Evolutionary conservation across 805 yeast species (phyloP), one percentile per base, ranked within the genome.

Genomic region (Saitoella complicata): DNA sequence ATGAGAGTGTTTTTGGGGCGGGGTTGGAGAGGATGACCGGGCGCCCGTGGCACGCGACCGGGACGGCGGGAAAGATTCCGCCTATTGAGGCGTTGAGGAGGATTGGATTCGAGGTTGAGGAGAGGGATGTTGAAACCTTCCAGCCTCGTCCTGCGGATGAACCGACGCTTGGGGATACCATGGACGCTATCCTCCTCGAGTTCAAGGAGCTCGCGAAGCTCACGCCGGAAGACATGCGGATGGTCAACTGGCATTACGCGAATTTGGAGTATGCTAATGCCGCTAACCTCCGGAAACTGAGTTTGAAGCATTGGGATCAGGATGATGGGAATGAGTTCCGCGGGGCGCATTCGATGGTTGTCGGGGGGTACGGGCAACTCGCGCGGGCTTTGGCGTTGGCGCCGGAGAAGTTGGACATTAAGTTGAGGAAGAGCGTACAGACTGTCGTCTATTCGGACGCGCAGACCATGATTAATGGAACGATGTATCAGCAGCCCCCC

Each of bases 231-330:
- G 70, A 66, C 39, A 38, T 58, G 13, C 55, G 61, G 6, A 53
- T 66, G 2, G 49, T 65, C 37, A 60, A 59, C 38, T 65, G 70
- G 70, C 63, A 66, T 42, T 56, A 55, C 39, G 66, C 69, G 8
- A 64, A 65, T 45, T 53, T 64, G 33, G 70, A 65, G 53, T 62
- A 60, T 50, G 51, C 55, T 21, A 53, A 58, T 34, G 68, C 67
- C 9, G 58, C 63, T 12, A 45, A 53, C 9, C 48, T 63, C 13
- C 57, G 62, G 41, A 49, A 57, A 31, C 55, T 65, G 30, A 59
- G 67, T 43, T 51, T 65, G 12, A 53, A 60, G 6, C 52, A 61
- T 12, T 65, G 70, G 70, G 64, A 65, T 31, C 69, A 65, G 44
- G 66, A 65, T 38, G 65, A 64, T 32, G 62, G 60, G 1, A 58